Evolutionary conservation across 352 stramenopile species (phyloP), one percentile per base, ranked within the genome.

Genomic region (Phytophthora hybrid): DNA sequence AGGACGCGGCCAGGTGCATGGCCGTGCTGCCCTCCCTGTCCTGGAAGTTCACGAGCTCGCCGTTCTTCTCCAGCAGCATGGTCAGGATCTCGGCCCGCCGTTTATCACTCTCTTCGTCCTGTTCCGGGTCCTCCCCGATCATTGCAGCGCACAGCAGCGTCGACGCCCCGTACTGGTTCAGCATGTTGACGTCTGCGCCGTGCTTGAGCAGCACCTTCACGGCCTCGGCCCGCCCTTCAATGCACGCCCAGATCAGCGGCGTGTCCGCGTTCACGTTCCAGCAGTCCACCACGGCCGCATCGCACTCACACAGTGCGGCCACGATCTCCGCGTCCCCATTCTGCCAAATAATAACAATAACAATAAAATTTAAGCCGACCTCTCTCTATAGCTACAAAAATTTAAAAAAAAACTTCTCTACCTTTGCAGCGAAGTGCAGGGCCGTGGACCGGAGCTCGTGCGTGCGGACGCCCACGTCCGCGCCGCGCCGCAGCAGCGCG

Each of bases 401-500:
- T 39, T 7, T 10, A 32, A 9, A 39, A 21, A 9, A 49, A 16
- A 9, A 41, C 32, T 18, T 16, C 19, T 54, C 47, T 92, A 93
- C 88, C 76, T 94, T 94, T 63, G 89, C 89, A 21, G 89, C 89
- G 64, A 94, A 94, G 49, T 94, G 89, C 51, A 96, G 74, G 44
- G 87, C 89, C 16, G 82, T 93, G 41, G 87, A 94, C 11, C 83
- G 82, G 64, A 93, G 76, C 56, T 94, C 89, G 68, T 92, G 84
- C 11, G 89, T 96, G 11, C 82, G 84, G 18, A 91, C 77, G 21
- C 68, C 64, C 19, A 93, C 84, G 47, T 94, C 79, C 7, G 89
- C 89, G 52, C 84, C 85, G 21, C 82, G 84, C 1, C 55, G 59
- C 16, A 96, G 69, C 46, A 96, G 67, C 59, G 87, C 79, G 44